Percentiles rank a stretch among this genome's conserved stretches.
Conservation (phyloP, 192 early-diverging fungal species). For the Haplosporangium gracile region DNA sequence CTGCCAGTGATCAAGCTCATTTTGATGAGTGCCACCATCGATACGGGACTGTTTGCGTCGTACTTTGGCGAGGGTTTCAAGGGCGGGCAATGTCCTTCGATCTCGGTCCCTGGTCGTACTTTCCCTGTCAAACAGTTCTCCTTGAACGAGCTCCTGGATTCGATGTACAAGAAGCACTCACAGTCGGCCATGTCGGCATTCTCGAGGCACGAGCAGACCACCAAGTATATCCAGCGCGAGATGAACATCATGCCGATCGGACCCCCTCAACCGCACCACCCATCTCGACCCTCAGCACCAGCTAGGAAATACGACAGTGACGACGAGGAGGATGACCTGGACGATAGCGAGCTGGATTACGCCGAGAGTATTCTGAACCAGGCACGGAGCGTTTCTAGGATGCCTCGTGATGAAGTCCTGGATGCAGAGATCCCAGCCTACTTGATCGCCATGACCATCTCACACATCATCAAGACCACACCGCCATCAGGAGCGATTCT, state of each 20-base stretch:
- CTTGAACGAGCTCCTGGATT: conserved; percentile 68
- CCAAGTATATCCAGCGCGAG: conserved; percentile 60
- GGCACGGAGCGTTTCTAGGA: conserved; percentile 43
- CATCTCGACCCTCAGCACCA: neutral
- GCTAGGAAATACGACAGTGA: conserved; percentile 43
- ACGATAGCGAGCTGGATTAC: conserved; percentile 51
- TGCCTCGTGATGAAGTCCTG: conserved; percentile 49
- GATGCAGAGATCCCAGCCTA: conserved; percentile 59
- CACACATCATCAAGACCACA: conserved; percentile 58
- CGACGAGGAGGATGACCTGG: conserved; percentile 56
- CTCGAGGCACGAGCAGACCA: conserved; percentile 46
- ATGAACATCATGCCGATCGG: conserved; percentile 41
- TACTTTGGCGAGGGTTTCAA: conserved; percentile 62
- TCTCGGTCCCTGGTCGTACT: conserved; percentile 70
- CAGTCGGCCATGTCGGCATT: conserved; percentile 27
- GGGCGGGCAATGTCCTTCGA: conserved; percentile 65
- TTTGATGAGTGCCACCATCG: conserved; percentile 68
- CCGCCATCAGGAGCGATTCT: conserved; percentile 73
- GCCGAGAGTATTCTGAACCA: conserved; percentile 59
- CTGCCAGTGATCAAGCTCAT: conserved; percentile 60
- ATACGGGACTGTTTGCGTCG: conserved; percentile 61
- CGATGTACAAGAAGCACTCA: conserved; percentile 39
- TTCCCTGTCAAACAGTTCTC: conserved; percentile 70
- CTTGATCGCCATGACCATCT: conserved; percentile 57
- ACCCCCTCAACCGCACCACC: conserved; percentile 28